Evolutionary conservation across 2,329 filamentous ascomycete species (phyloP).

Genomic region (Rhynchosporium graminicola): DNA sequence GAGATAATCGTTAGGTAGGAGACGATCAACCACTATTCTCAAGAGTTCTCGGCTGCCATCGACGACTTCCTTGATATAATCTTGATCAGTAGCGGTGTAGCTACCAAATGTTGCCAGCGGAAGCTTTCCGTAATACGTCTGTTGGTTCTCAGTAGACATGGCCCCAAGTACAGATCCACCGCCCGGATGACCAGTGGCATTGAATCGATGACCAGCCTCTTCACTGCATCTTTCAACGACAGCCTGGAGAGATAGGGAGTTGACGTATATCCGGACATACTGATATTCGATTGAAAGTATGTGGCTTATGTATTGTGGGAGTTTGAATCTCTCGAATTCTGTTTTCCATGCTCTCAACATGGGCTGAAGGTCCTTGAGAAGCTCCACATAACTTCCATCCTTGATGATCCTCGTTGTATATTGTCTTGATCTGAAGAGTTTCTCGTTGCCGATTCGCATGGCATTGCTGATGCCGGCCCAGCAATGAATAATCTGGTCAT

Average conservation of each 20-base stretch:
- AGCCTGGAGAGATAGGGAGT: constrained; percentile 89
- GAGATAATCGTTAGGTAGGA: constrained; percentile 73
- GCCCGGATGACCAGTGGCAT: constrained; percentile 40
- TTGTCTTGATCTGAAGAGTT: constrained; percentile 82
- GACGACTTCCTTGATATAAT: constrained; percentile 75
- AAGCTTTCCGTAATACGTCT: constrained; percentile 64
- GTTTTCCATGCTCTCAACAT: constrained; percentile 76
- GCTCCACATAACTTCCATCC: constrained; percentile 77
- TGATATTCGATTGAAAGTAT: constrained; percentile 94
- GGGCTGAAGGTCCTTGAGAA: constrained; percentile 79
- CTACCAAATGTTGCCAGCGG: constrained; percentile 65
- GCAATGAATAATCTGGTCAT: constrained; percentile 76
- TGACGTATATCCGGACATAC: constrained; percentile 91
- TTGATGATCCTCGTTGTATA: constrained; percentile 88
- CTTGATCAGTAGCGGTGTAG: constrained; percentile 66
- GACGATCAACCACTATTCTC: constrained; percentile 72
- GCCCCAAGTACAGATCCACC: constrained; percentile 43
- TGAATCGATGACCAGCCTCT: constrained; percentile 56
- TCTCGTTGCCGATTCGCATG: constrained; percentile 88
- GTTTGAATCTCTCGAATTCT: constrained; percentile 76
- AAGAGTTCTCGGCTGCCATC: constrained; percentile 77
- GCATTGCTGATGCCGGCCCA: constrained; percentile 93
- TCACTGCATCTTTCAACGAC: constrained; percentile 91
- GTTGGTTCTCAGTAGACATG: constrained; percentile 60
- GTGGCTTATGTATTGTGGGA: constrained; percentile 66